Percentiles rank a stretch among this genome's conserved stretches.
Evolutionary conservation across 2,329 filamentous ascomycete genomes (phyloP).

Genomic region (Penicillium capsulatum): DNA sequence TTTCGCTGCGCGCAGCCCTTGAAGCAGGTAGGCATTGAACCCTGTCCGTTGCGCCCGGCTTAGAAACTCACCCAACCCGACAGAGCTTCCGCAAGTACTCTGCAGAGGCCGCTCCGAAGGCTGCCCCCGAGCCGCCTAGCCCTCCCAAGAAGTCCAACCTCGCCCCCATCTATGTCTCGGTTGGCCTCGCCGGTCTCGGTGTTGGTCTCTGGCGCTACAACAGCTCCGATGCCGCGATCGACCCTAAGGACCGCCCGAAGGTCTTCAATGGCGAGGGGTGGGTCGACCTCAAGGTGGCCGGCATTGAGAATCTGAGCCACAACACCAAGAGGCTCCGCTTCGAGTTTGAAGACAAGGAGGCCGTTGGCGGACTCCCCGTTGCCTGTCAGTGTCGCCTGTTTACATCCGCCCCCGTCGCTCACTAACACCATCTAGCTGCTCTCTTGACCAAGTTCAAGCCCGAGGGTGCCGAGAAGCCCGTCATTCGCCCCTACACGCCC

Average conservation of each 20-base stretch:
- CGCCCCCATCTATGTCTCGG: conserved; percentile 52
- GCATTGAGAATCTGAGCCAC: conserved; percentile 77
- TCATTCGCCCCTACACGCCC: conserved; percentile 89
- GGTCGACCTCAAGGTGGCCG: conserved; percentile 72
- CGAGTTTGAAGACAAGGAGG: conserved; percentile 75
- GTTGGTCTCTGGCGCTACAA: conserved; percentile 55
- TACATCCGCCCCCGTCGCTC: background rate
- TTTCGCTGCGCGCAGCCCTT: conserved; percentile 63
- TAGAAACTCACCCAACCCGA: conserved; percentile 1
- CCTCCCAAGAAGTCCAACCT: conserved; percentile 52
- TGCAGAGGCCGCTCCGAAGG: conserved; percentile 45
- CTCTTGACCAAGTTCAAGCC: conserved; percentile 89
- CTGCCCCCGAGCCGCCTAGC: conserved; percentile 6
- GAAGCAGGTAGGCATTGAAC: conserved; percentile 53
- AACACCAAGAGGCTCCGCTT: conserved; percentile 95
- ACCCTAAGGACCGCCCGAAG: conserved; percentile 42
- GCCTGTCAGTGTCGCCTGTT: conserved; percentile 55
- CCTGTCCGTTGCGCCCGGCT: background rate
- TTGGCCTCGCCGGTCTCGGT: conserved; percentile 44
- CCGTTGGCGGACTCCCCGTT: conserved; percentile 75
- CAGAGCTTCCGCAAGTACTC: conserved; percentile 71
- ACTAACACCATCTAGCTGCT: conserved; percentile 50
- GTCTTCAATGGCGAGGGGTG: conserved; percentile 83
- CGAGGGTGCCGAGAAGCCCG: conserved; percentile 75
- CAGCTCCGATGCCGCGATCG: conserved; percentile 27